Base-by-base conservation (phyloP, 2,329 filamentous ascomycete genomes). In the Pyrenochaeta sp. region DNA sequence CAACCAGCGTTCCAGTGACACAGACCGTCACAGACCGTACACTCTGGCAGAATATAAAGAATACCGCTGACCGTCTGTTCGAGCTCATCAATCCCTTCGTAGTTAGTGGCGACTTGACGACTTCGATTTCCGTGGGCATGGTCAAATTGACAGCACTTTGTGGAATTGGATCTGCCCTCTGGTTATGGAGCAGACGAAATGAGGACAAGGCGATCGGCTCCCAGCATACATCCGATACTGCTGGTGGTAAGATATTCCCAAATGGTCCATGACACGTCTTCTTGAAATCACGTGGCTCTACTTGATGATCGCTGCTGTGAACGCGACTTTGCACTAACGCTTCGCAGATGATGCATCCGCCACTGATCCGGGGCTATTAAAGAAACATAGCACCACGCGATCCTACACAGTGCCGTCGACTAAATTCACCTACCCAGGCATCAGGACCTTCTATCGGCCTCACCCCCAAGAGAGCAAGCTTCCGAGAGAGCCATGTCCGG, bases 381-480 rank as follows among this genome's bases (percentile, higher is more conserved):
- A 85, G 75, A 90, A 93, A 67, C 85, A 94, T 76, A 93, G 91
- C 13, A 83, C 85, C 39, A 84, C 90, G 66, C 85, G 85, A 70
- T 84, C 88, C 5, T 96, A 93, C 76, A 88, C 84, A n/a, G 93
- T 93, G 2, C 83, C 83, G 15, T 79, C 78, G 28, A 88, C 78
- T 48, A 79, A 84, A 37, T 82, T 89, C 64, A 88, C 85, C 8
- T 98, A 97, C 74, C 85, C 88, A 1, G 86, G 84, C 32, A 84
- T 98, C 62, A 88, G 94, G 55, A 88, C 93, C 43, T 97, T 98
- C 77, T 93, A 90, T 78, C 87, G 90, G 55, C 86, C 87, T 53
- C 95, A 97, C 78, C 86, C 88, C 22, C 92, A 97, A 72, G 88
- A 89, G n/a, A 86, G 89, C 58, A 91, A 95, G 75, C 84, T 98